A percentile compares a stretch with the other conserved stretches of the same genome.
These are phyloP conservation scores for Aspergillus niger DNA, from an alignment of 2,329 filamentous ascomycete species.

Conservation along the genomic window DNA sequence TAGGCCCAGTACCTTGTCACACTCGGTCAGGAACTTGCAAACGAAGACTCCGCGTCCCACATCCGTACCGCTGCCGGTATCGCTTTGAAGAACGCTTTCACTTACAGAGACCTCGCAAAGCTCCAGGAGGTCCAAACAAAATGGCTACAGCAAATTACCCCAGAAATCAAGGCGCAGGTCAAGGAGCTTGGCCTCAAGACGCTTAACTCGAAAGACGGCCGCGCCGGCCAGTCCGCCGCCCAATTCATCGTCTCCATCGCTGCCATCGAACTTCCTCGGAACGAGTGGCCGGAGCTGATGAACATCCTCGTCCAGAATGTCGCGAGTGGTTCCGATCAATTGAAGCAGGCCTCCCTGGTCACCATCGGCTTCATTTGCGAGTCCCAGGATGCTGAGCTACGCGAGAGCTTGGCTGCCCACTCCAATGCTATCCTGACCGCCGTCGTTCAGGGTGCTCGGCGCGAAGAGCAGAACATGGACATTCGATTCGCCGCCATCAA, in stretches of 20 bases:
- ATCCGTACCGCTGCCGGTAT: conserved; percentile 94
- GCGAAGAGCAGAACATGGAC: conserved; percentile 89
- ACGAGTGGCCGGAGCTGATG: conserved; percentile 94
- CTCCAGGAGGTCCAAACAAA: conserved; percentile 88
- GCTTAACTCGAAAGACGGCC: conserved; percentile 73
- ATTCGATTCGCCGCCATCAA: conserved; percentile 91
- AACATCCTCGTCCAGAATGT: conserved; percentile 86
- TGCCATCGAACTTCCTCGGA: conserved; percentile 86
- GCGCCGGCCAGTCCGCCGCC: conserved; percentile 85
- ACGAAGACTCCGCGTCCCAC: conserved; percentile 77
- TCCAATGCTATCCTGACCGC: conserved; percentile 98
- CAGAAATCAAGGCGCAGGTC: conserved; percentile 80
- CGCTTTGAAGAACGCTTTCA: conserved; percentile 97
- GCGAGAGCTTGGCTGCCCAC: conserved; percentile 77
- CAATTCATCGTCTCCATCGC: conserved; percentile 96
- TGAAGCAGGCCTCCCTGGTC: conserved; percentile 92
- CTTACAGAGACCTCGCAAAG: conserved; percentile 82
- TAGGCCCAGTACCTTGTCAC: conserved; percentile 91
- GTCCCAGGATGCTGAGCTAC: conserved; percentile 83
- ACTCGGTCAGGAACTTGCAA: conserved; percentile 90
- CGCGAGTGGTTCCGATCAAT: conserved; percentile 77
- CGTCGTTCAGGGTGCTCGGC: conserved; percentile 94
- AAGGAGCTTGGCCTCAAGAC: conserved; percentile 91
- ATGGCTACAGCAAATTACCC: conserved; percentile 84
- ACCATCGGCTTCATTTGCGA: conserved; percentile 99